These are phyloP conservation scores for Rosa hybrid DNA, from an alignment of 331 rosid genomes.

Conservation along the genomic window DNA sequence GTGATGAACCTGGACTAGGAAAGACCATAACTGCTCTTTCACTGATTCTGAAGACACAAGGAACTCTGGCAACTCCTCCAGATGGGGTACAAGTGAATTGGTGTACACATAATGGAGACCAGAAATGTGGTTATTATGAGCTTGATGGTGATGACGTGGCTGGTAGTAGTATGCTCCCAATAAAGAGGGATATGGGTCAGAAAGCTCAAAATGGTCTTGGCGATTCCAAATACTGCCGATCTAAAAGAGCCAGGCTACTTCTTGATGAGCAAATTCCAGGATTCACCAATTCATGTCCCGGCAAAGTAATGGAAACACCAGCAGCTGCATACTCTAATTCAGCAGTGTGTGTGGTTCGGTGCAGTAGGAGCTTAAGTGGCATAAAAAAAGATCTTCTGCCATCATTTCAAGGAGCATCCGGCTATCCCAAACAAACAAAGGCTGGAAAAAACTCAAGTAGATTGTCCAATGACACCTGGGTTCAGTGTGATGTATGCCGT, in stretches of 20 bases:
- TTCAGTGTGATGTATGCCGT: constrained; percentile 89
- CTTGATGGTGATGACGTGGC: constrained; percentile 42
- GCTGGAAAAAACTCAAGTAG: constrained; percentile 31
- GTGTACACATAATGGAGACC: constrained; percentile 72
- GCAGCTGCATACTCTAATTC: constrained; percentile 40
- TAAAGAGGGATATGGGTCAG: constrained; percentile 48
- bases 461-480: constrained; percentile 68
- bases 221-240: constrained; percentile 38
- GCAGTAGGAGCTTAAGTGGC: constrained; percentile 56
- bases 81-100: constrained; percentile 61
- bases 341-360: constrained; percentile 34
- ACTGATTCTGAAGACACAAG: constrained; percentile 81
- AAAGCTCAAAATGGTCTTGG: constrained; percentile 40
- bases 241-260: constrained; percentile 64
- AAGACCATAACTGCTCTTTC: constrained; percentile 96
- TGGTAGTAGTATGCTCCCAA: constrained; percentile 30
- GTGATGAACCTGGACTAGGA: constrained; percentile 99
- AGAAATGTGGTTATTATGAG: constrained; percentile 89
- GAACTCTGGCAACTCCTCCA: constrained; percentile 75
- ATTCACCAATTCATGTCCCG: constrained; percentile 36
- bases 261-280: constrained; percentile 37
- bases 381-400: constrained; percentile 54
- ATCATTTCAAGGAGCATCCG: constrained; percentile 47
- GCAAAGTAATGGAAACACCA: constrained; percentile 48
- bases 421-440: constrained; percentile 34